phyloP scores from a whole-genome alignment of 2,329 filamentous ascomycete genomes.

The Tympanopsis confertula region DNA sequence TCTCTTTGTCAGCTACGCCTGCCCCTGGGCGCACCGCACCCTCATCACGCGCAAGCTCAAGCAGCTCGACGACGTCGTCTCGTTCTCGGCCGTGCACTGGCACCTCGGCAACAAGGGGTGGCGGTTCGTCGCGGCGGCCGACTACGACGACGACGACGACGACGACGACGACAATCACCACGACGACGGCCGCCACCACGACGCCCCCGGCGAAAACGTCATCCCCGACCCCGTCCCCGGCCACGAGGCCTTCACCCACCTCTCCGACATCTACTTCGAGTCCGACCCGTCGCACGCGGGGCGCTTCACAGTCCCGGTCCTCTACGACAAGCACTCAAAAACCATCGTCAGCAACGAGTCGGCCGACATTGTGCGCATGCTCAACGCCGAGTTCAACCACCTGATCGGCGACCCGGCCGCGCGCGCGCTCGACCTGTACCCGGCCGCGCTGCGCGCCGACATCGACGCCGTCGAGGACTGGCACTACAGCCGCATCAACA shows the following conservation, averaged over 20 bases:
- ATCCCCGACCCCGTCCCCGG: slow-evolving; percentile 33
- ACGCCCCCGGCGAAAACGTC: slow-evolving; percentile 35
- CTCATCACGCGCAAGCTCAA: slow-evolving; percentile 65
- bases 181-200: slow-evolving; percentile 37
- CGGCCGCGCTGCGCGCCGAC: slow-evolving; percentile 40
- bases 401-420: slow-evolving; percentile 47
- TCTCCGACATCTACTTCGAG: slow-evolving; percentile 50
- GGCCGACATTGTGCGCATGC: slow-evolving; percentile 73
- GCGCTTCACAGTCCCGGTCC: slow-evolving; percentile 62
- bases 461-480: slow-evolving; percentile 73
- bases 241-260: slow-evolving; percentile 51
- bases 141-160: slow-evolving; percentile 14
- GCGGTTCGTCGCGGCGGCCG: slow-evolving; percentile 29
- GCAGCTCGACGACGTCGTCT: slow-evolving; percentile 58
- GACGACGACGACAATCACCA: slow-evolving; percentile 40
- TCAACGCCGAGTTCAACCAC: slow-evolving; percentile 69
- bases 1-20: slow-evolving; percentile 47
- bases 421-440: slow-evolving; percentile 55
- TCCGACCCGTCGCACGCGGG: slow-evolving; percentile 55
- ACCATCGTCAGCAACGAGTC: slow-evolving; percentile 76
- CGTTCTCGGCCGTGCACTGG: slow-evolving; percentile 58
- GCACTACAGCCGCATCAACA: slow-evolving; percentile 67
- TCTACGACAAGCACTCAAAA: slow-evolving; percentile 58
- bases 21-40: slow-evolving; percentile 64
- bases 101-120: slow-evolving; percentile 47